These are phyloP conservation scores for Chenopodium berlandieri DNA, from an alignment of 148 eudicot genomes.

Conservation along the genomic window DNA sequence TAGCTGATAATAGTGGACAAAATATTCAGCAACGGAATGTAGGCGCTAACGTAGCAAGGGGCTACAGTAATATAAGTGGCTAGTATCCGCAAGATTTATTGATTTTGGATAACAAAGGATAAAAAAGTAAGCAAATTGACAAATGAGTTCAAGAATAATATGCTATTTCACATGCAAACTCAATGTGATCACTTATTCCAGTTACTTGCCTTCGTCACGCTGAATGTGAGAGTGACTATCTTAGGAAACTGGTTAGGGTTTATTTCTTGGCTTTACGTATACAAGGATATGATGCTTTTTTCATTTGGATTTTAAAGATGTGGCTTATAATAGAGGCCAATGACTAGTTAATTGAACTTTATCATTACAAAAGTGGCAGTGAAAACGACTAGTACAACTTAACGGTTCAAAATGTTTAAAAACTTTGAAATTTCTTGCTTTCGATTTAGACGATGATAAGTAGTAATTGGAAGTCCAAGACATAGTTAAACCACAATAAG, in stretches of 20 bases:
- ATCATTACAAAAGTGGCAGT: not conserved
- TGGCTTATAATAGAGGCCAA: not conserved
- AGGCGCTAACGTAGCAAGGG: not conserved
- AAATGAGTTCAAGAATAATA: not conserved
- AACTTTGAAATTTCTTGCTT: too few species aligned
- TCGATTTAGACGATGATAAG: too few species aligned
- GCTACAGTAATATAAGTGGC: too few species aligned
- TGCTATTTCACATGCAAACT: not conserved
- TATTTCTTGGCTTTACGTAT: not conserved
- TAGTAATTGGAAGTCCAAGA: too few species aligned
- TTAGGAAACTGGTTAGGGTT: not conserved
- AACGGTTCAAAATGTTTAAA: too few species aligned
- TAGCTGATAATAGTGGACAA: not conserved
- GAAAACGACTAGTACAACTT: too few species aligned
- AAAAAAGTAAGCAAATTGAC: not conserved
- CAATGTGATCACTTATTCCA: constrained; percentile 4
- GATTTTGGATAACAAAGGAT: too few species aligned
- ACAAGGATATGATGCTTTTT: not conserved
- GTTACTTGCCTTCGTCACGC: constrained; percentile 11
- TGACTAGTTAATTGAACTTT: not conserved
- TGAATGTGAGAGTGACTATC: constrained; percentile 3
- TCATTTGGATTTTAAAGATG: not conserved
- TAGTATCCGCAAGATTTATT: not conserved
- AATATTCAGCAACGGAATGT: not conserved
- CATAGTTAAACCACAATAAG: too few species aligned